Percentiles rank a stretch among this genome's conserved stretches.
Conservation (phyloP, 371 early-diverging fungal species). For the Massospora cicadina region DNA sequence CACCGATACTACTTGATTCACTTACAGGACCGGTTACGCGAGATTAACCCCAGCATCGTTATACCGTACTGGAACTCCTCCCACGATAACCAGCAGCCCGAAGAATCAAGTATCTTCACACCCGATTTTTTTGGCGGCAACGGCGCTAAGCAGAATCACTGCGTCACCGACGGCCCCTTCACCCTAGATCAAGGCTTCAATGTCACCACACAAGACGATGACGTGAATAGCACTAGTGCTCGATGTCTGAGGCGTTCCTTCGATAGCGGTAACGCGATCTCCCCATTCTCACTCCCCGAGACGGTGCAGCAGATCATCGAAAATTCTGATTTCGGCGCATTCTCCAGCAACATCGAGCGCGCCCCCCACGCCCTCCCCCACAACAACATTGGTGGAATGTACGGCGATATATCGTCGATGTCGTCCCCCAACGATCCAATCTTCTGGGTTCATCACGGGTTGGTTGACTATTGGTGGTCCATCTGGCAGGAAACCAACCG, state of each 20-base stretch:
- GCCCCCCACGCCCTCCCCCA: slow-evolving; percentile 3
- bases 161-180: not conserved
- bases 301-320: not conserved
- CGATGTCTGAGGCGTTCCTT: not conserved
- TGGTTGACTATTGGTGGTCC: slow-evolving; percentile 8
- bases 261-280: not conserved
- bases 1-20: slow-evolving; percentile 7
- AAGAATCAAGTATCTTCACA: not conserved
- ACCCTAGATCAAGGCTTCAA: not conserved
- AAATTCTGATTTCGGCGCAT: not conserved
- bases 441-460: slow-evolving; percentile 10
- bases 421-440: slow-evolving; percentile 9
- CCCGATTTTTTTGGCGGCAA: not conserved
- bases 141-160: not conserved
- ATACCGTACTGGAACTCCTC: slow-evolving; percentile 9
- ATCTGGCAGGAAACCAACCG: slow-evolving; percentile 5
- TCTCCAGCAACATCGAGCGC: not conserved
- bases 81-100: not conserved
- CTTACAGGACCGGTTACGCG: not conserved
- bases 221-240: too few species aligned
- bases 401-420: slow-evolving; percentile 7
- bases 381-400: slow-evolving; percentile 5
- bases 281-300: not conserved
- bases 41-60: not conserved
- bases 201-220: not conserved